Percentiles rank a stretch among this genome's conserved stretches.
Conservation (phyloP, 495 filamentous ascomycete genomes). For the Podospora comata region DNA sequence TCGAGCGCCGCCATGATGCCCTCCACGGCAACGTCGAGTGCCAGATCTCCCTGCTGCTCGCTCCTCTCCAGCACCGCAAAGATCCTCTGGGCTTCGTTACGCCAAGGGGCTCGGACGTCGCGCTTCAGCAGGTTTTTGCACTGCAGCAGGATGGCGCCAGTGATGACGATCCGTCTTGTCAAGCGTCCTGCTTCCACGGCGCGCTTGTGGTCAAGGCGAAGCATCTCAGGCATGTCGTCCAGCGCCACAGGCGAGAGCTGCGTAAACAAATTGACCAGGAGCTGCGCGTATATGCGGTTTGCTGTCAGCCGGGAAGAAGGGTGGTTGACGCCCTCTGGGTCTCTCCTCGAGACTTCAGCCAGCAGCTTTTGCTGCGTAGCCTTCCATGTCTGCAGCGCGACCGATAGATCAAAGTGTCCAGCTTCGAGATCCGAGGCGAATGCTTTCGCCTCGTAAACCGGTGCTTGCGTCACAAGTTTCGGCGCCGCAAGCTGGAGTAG, state of each 20-base stretch:
- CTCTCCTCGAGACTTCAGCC: constrained; percentile 67
- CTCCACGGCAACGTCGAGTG: constrained; percentile 54
- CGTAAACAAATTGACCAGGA: constrained; percentile 58
- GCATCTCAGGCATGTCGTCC: constrained; percentile 74
- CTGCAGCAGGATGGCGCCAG: constrained; percentile 78
- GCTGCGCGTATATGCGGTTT: constrained; percentile 77
- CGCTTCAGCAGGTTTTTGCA: constrained; percentile 95
- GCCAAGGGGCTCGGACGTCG: constrained; percentile 87
- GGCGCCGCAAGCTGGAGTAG: constrained; percentile 78
- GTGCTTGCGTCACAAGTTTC: constrained; percentile 73
- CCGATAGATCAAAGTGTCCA: constrained; percentile 55
- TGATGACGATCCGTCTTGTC: constrained; percentile 71
- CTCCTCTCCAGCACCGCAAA: constrained; percentile 48
- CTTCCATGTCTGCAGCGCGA: constrained; percentile 69
- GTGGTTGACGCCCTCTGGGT: constrained; percentile 63
- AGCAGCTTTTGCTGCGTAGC: constrained; percentile 64
- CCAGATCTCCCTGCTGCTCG: constrained; percentile 45
- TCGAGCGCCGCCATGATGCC: constrained; percentile 76
- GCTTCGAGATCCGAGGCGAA: constrained; percentile 70
- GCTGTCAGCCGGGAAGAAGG: constrained; percentile 53
- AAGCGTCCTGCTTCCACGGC: constrained; percentile 62
- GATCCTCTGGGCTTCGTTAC: constrained; percentile 76
- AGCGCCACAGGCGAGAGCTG: constrained; percentile 50
- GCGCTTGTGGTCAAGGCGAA: constrained; percentile 74
- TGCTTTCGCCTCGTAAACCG: constrained; percentile 72